Conservation (phyloP, 805 yeast species). For the Metschnikowia dekortorum region DNA sequence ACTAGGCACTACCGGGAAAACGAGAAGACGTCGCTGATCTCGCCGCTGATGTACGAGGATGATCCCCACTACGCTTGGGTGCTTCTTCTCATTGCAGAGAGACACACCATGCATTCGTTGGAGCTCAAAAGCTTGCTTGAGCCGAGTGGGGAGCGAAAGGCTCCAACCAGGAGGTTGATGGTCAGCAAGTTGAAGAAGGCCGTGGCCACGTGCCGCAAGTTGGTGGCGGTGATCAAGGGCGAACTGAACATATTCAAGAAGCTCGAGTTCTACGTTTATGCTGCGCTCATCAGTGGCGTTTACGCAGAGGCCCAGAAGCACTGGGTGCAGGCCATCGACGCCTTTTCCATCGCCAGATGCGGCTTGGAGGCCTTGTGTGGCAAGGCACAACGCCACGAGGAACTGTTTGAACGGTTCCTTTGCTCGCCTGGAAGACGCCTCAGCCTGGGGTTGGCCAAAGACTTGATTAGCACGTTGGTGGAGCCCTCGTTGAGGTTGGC, state of each 20-base stretch:
- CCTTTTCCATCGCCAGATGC: conserved; percentile 59
- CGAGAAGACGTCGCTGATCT: conserved; percentile 44
- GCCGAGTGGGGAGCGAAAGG: conserved; percentile 43
- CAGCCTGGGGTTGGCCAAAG: conserved; percentile 44
- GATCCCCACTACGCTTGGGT: conserved; percentile 55
- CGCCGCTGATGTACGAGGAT: conserved; percentile 44
- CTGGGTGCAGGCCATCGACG: conserved; percentile 50
- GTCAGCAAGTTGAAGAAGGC: conserved; percentile 68
- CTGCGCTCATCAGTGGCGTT: conserved; percentile 51
- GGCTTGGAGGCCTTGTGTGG: conserved; percentile 43
- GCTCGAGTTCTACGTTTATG: conserved; percentile 32
- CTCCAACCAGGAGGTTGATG: conserved; percentile 45
- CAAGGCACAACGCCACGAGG: no score
- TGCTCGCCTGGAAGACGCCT: conserved; percentile 1
- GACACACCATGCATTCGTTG: conserved; percentile 67
- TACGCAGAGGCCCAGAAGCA: conserved; percentile 48
- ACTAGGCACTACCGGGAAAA: conserved; percentile 57
- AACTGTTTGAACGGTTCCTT: no score
- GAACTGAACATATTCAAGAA: conserved; percentile 31
- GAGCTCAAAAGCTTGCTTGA: conserved; percentile 56
- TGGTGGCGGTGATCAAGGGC: conserved; percentile 37
- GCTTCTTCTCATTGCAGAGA: conserved; percentile 66
- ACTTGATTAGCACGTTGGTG: conserved; percentile 51
- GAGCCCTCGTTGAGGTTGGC: conserved; percentile 66
- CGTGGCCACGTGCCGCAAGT: conserved; percentile 36